These are phyloP conservation scores for Paecilomyces niveus DNA, from an alignment of 2,329 filamentous ascomycete species.

Conservation along the genomic window DNA sequence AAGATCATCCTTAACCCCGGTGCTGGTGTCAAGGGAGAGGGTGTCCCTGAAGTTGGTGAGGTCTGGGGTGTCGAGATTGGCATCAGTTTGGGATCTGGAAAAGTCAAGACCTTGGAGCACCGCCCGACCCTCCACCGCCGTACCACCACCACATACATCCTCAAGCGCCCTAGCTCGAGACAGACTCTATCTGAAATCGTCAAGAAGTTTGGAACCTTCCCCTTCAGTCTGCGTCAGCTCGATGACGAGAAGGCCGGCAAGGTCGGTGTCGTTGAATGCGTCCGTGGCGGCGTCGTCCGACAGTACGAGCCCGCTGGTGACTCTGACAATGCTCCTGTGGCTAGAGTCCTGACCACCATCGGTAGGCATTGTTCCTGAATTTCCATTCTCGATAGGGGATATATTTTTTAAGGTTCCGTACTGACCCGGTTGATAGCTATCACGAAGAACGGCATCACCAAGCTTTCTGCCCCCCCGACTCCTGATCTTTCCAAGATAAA, in stretches of 20 bases:
- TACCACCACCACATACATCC: conserved; percentile 80
- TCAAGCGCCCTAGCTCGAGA: conserved; percentile 90
- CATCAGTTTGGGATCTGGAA: conserved; percentile 81
- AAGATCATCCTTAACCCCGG: conserved; percentile 86
- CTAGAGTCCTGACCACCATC: conserved; percentile 80
- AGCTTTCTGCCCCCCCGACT: conserved; percentile 68
- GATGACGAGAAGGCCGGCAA: conserved; percentile 94
- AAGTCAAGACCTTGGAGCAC: conserved; percentile 87
- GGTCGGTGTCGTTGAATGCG: conserved; percentile 94
- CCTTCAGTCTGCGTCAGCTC: conserved; percentile 93
- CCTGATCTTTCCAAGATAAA: conserved; percentile 77
- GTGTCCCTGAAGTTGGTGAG: conserved; percentile 78
- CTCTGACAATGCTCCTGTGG: conserved; percentile 79
- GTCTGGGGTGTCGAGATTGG: conserved; percentile 98
- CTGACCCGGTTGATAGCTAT: conserved; percentile 56
- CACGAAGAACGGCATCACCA: conserved; percentile 93
- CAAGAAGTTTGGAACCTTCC: conserved; percentile 96
- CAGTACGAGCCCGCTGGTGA: conserved; percentile 96
- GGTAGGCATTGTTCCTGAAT: conserved; percentile 54
- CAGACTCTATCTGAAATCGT: conserved; percentile 90
- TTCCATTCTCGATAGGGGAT: not conserved
- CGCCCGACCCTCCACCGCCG: conserved; percentile 88
- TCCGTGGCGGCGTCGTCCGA: conserved; percentile 83
- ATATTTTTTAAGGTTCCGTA: conserved; percentile 1
- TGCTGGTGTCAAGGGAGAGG: conserved; percentile 84